These are phyloP conservation scores for Xylaria grammica DNA, from an alignment of 495 filamentous ascomycete genomes.

Conservation along the genomic window DNA sequence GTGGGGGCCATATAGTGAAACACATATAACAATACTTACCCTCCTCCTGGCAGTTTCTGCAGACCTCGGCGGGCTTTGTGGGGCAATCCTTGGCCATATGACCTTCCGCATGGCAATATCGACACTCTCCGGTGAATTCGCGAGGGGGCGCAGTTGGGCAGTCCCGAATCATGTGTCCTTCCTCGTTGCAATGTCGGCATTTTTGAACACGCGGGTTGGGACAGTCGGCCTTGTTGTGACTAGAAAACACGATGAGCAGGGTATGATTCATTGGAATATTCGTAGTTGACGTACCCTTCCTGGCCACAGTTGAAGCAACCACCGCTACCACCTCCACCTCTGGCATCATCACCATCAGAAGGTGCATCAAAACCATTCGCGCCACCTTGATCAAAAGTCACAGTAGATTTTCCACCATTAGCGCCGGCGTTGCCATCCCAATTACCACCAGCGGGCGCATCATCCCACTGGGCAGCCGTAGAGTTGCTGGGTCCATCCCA, in stretches of 20 bases:
- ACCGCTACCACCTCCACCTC: slow-evolving; percentile 66
- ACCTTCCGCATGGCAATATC: slow-evolving; percentile 71
- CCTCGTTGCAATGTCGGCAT: slow-evolving; percentile 50
- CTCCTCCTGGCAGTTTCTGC: slow-evolving; percentile 76
- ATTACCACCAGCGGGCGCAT: background rate
- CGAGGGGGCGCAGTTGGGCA: slow-evolving; percentile 60
- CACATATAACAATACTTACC: slow-evolving; percentile 51
- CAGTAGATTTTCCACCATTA: background rate
- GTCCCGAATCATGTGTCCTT: slow-evolving; percentile 68
- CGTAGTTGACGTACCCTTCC: slow-evolving; percentile 60
- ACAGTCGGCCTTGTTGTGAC: slow-evolving; percentile 60
- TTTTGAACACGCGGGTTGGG: slow-evolving; percentile 42
- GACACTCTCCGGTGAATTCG: slow-evolving; percentile 68
- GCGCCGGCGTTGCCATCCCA: slow-evolving; percentile 1
- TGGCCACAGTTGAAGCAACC: slow-evolving; percentile 84
- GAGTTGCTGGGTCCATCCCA: background rate
- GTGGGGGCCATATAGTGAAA: background rate
- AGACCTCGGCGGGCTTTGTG: slow-evolving; percentile 62
- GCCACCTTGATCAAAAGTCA: background rate
- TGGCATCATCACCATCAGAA: slow-evolving; percentile 47
- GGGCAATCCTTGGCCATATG: slow-evolving; percentile 75
- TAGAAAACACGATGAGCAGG: slow-evolving; percentile 35
- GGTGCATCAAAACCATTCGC: slow-evolving; percentile 7
- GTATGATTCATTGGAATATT: background rate
- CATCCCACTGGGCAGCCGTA: background rate